Evolutionary conservation across 208 protist species (phyloP).

Genomic region (Trypanosomatidae sp.): DNA sequence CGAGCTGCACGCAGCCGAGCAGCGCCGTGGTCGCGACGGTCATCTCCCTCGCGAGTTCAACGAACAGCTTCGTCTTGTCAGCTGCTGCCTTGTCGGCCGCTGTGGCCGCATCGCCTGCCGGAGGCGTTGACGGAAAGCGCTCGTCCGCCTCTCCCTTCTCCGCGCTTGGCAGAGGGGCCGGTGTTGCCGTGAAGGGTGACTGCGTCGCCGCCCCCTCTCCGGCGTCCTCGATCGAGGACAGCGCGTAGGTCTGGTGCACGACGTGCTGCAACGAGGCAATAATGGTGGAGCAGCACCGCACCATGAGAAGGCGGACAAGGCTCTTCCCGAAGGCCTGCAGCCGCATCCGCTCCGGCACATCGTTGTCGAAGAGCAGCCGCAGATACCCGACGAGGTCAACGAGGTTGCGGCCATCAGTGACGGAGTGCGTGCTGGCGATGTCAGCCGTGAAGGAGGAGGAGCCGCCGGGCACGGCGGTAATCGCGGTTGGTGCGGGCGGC

Average conservation of each 20-base stretch:
- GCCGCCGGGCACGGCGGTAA: background rate
- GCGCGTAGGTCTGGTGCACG: conserved; percentile 50
- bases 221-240: too few species aligned
- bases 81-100: background rate
- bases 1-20: conserved; percentile 49
- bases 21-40: conserved; percentile 48
- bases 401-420: conserved; percentile 24
- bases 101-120: background rate
- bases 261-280: conserved; percentile 66
- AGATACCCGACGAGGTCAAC: conserved; percentile 64
- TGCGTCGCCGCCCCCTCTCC: too few species aligned
- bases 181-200: too few species aligned
- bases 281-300: conserved; percentile 77
- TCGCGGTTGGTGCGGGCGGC: background rate
- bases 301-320: conserved; percentile 53
- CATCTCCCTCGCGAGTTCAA: conserved; percentile 52
- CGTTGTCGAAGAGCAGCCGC: conserved; percentile 45
- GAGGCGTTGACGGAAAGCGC: too few species aligned
- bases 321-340: conserved; percentile 62
- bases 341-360: conserved; percentile 55
- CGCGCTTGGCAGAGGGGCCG: too few species aligned
- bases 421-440: background rate
- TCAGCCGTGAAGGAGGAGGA: conserved; percentile 31
- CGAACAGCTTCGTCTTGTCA: conserved; percentile 25
- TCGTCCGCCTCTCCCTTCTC: too few species aligned